A percentile compares a stretch with the other conserved stretches of the same genome.
Evolutionary conservation across 306 rosid species (phyloP).

Genomic region (Pachyrhizus erosus): DNA sequence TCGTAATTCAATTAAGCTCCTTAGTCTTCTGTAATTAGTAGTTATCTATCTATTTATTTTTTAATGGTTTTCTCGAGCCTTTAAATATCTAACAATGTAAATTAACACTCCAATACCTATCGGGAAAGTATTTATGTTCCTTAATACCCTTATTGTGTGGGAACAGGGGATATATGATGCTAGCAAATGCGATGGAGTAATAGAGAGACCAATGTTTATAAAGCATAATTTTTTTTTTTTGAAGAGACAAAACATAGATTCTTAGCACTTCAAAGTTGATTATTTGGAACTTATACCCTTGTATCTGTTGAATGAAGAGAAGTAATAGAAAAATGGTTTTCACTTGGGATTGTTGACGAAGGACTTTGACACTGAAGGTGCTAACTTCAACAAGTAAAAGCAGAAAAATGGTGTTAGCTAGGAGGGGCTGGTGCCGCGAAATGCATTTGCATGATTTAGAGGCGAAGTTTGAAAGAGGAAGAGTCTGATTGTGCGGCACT

Average conservation of each 20-base stretch:
- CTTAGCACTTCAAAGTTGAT: background rate
- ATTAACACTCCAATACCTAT: too few species aligned
- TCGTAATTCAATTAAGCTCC: too few species aligned
- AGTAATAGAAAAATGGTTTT: constrained; percentile 7
- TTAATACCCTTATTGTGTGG: too few species aligned
- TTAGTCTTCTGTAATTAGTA: too few species aligned
- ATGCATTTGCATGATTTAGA: background rate
- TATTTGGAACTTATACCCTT: background rate
- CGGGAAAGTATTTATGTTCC: too few species aligned
- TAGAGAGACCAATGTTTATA: background rate
- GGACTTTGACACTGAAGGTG: background rate
- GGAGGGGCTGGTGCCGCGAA: background rate
- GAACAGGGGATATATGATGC: too few species aligned
- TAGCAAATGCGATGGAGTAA: too few species aligned
- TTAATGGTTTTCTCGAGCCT: too few species aligned
- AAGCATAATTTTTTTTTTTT: too few species aligned
- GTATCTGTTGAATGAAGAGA: background rate
- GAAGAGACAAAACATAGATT: too few species aligned
- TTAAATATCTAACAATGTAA: too few species aligned
- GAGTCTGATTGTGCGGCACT: constrained; percentile 13
- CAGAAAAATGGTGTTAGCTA: background rate
- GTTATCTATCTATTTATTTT: too few species aligned
- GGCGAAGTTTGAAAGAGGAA: constrained; percentile 20
- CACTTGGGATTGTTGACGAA: background rate
- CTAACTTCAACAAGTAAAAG: background rate